Evolutionary conservation across 148 eudicot genomes (phyloP).

Genomic region (Chenopodium suecicum): DNA sequence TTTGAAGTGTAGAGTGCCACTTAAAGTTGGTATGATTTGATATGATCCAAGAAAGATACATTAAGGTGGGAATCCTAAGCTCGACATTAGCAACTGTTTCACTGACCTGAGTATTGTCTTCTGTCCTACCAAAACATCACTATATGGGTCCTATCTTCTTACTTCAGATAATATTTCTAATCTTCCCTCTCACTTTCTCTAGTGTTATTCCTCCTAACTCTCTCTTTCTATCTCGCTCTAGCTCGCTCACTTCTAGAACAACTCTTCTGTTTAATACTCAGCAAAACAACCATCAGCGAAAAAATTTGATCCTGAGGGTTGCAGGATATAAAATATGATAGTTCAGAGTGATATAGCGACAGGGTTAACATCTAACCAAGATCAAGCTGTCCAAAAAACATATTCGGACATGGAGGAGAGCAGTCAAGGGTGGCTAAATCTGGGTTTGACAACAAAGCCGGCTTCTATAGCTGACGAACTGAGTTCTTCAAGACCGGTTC

Average conservation of each 20-base stretch:
- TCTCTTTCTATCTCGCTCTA: not conserved
- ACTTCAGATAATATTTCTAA: slow-evolving; percentile 32
- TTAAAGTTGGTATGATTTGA: slow-evolving; percentile 35
- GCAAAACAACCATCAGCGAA: slow-evolving; percentile 13
- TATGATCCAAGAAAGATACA: slow-evolving; percentile 26
- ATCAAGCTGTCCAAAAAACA: slow-evolving; percentile 18
- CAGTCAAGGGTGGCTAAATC: slow-evolving; percentile 49
- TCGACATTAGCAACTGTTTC: slow-evolving; percentile 44
- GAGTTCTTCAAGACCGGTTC: slow-evolving; percentile 34
- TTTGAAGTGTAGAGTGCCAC: slow-evolving; percentile 37
- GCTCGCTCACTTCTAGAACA: no score
- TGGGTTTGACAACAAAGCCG: slow-evolving; percentile 36
- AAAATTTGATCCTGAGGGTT: not conserved
- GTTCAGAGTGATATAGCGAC: slow-evolving; percentile 20
- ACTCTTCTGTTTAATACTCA: not conserved
- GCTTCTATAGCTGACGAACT: slow-evolving; percentile 13
- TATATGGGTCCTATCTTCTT: slow-evolving; percentile 31
- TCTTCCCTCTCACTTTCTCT: slow-evolving; percentile 6
- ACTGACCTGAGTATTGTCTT: slow-evolving; percentile 40
- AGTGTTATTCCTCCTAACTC: not conserved
- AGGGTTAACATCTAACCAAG: slow-evolving; percentile 29
- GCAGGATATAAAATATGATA: slow-evolving; percentile 22
- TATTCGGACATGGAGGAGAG: slow-evolving; percentile 18
- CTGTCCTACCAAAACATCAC: slow-evolving; percentile 40
- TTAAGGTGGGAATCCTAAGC: slow-evolving; percentile 60